Percentiles rank a stretch among this genome's conserved stretches.
Conservation (phyloP, 805 yeast species). For the Brettanomyces custersianus region DNA sequence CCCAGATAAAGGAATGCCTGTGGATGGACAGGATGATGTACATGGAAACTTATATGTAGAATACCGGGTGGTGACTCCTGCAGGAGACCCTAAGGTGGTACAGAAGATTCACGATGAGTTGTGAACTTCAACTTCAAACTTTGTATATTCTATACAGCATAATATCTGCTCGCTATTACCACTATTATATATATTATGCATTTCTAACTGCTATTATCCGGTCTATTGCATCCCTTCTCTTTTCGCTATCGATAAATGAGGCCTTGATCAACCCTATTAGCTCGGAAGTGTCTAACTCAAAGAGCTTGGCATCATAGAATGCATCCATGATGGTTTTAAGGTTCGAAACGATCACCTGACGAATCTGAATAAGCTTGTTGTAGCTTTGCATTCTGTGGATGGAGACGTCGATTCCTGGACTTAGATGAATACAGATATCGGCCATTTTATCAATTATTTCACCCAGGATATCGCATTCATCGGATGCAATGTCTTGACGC, state of each 20-base stretch:
- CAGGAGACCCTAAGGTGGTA: constrained; percentile 18
- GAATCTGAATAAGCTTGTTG: constrained; percentile 22
- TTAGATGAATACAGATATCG: neutral
- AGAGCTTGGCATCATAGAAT: constrained; percentile 45
- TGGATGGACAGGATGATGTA: constrained; percentile 37
- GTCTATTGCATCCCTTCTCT: constrained; percentile 33
- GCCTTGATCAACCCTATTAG: constrained; percentile 31
- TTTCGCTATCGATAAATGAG: constrained; percentile 37
- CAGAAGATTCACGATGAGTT: constrained; percentile 23
- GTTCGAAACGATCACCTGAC: constrained; percentile 22
- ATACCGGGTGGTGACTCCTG: constrained; percentile 38
- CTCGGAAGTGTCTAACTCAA: constrained; percentile 39
- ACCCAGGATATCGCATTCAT: constrained; percentile 21
- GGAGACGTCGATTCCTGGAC: constrained; percentile 3
- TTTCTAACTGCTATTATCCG: constrained; percentile 38
- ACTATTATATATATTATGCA: neutral
- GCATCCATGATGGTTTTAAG: constrained; percentile 37
- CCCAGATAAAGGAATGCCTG: constrained; percentile 83
- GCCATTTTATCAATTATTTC: constrained; percentile 6
- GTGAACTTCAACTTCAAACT: constrained; percentile 6
- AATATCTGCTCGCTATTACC: neutral
- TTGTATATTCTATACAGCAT: constrained; percentile 1
- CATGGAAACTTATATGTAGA: constrained; percentile 46
- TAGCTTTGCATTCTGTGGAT: constrained; percentile 15
- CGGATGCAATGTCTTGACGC: constrained; percentile 24